Base-by-base conservation (phyloP, 2,329 filamentous ascomycete species). In the Diaporthe citriasiana region DNA sequence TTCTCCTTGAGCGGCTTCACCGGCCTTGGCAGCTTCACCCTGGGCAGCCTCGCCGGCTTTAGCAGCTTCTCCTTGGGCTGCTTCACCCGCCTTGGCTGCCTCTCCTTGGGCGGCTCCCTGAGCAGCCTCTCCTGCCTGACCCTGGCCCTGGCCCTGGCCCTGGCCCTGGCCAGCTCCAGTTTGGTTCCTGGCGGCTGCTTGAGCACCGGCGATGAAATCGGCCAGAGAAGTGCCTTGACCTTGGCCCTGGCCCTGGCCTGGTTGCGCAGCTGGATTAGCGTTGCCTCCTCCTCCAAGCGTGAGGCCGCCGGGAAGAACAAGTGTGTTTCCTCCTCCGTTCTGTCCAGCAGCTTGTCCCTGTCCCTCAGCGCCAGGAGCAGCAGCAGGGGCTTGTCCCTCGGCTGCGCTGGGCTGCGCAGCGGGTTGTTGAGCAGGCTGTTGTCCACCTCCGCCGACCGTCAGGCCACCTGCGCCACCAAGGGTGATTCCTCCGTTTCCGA, bases 371-470 rank as follows among this genome's bases (percentile, higher is more conserved):
- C 68, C 73, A 40, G 69, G 51, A 25, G 57, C 69, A 42, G 69
- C n/a, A 3, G 66, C 51, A n/a, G 47, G 45, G 6, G 66, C 69
- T 25, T 25, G 56, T 5, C 57, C 69, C 40, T 71, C 35, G 33
- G 60, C 47, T 50, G 59, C 59, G 33, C 59, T 40, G 25, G 59
- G 59, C 27, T 47, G 59, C 40, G 59, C 59, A n/a, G 59, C 59
- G 22, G 63, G 59, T 25, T 63, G 59, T 25, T 63, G 59, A 47
- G 59, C 63, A 40, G 63, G 63, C 27, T 53, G 59, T 13, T 59
- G 69, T 5, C 57, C 72, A n/a, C 70, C 74, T 27, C 72, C 68
- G 17, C 66, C 68, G 40, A 75, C 35, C 8, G 70, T 75, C 66
- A 74, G 27, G 10, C 73, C 73, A 22, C 73, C 70, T 42, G 57